Conservation (phyloP, 176 grass and related monocot genomes). For the Metroxylon sagu region DNA sequence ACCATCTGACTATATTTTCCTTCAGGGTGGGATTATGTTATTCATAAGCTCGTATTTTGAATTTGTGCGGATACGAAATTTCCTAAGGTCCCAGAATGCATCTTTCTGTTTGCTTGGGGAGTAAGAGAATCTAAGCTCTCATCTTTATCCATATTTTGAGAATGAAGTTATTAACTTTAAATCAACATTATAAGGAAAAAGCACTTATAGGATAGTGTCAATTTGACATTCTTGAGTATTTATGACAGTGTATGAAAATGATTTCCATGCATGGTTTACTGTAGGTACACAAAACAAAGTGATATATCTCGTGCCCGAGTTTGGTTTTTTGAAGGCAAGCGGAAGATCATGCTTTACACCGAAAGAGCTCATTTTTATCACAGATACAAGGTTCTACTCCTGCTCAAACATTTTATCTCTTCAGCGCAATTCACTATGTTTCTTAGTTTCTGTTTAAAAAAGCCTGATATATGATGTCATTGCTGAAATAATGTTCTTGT, state of each 20-base stretch:
- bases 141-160: neutral
- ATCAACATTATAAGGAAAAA: too few relatives aligned
- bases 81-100: conserved; percentile 68
- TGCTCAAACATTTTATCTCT: neutral
- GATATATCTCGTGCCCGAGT: conserved; percentile 87
- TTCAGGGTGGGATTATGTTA: conserved; percentile 73
- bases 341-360: conserved; percentile 91
- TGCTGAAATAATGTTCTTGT: too few relatives aligned
- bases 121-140: conserved; percentile 38
- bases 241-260: neutral
- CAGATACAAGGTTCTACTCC: conserved; percentile 67
- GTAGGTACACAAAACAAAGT: conserved; percentile 61
- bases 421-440: too few relatives aligned
- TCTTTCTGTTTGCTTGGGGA: conserved; percentile 91
- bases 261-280: too few relatives aligned
- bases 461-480: too few relatives aligned
- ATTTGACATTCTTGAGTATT: conserved; percentile 4
- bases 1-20: conserved; percentile 14
- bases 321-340: conserved; percentile 92
- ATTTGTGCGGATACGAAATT: conserved; percentile 70
- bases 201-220: too few relatives aligned
- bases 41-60: conserved; percentile 87
- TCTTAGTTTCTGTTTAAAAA: too few relatives aligned
- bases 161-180: too few relatives aligned
- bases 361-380: conserved; percentile 98